phyloP scores from a whole-genome alignment of 108 stramenopile species.

The Cylindrotheca fusiformis region DNA sequence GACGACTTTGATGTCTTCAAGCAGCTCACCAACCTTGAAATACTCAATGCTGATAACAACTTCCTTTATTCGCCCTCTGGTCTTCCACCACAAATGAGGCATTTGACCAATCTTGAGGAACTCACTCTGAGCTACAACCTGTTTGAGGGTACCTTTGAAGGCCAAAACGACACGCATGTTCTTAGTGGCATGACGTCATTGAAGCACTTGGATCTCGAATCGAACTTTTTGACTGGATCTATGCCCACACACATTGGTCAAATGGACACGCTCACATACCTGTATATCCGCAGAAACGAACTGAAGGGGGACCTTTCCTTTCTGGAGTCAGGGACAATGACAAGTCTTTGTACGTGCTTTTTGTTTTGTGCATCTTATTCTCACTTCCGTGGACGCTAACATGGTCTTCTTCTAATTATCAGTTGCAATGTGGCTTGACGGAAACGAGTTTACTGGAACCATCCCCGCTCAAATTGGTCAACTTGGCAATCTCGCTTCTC shows the following conservation, averaged over 20 bases:
- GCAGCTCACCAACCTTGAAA: conserved; percentile 26
- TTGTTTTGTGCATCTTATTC: conserved; percentile 6
- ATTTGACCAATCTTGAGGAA: conserved; percentile 29
- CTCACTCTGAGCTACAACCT: conserved; percentile 46
- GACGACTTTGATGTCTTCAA: conserved; percentile 26
- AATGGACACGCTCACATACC: conserved; percentile 37
- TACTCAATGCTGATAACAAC: conserved; percentile 49
- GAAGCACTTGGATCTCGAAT: conserved; percentile 53
- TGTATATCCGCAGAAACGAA: conserved; percentile 54
- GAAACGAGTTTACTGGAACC: conserved; percentile 39
- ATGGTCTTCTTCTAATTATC: neutral
- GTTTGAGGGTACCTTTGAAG: conserved; percentile 34
- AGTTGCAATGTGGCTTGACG: conserved; percentile 58
- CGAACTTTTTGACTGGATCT: conserved; percentile 44
- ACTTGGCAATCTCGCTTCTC: conserved; percentile 28
- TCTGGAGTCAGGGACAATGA: conserved; percentile 20
- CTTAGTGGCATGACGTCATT: conserved; percentile 30
- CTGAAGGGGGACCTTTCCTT: conserved; percentile 34
- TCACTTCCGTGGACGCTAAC: neutral
- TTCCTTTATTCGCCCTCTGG: conserved; percentile 36
- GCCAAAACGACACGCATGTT: conserved; percentile 12
- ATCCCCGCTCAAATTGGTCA: conserved; percentile 48
- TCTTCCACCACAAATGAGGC: conserved; percentile 25
- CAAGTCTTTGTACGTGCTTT: conserved; percentile 38
- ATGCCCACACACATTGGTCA: conserved; percentile 32